Conservation (phyloP, 2,329 filamentous ascomycete species). For the Penicillium fuscoglaucum region DNA sequence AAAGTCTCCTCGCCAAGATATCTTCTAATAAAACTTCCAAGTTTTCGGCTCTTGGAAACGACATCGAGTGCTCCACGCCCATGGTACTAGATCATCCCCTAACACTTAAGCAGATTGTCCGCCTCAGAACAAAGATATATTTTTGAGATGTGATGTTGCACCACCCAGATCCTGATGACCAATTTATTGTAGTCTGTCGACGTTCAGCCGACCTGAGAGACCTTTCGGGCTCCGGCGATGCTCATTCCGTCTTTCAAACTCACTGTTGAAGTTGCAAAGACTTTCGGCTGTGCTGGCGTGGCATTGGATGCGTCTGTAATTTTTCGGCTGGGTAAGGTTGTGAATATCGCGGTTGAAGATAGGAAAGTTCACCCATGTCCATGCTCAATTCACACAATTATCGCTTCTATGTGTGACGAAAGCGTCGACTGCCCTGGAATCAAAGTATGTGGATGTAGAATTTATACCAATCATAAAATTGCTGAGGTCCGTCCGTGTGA, state of each 20-base stretch:
- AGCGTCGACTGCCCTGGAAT: neutral
- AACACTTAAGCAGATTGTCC: slow-evolving; percentile 44
- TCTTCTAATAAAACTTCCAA: slow-evolving; percentile 47
- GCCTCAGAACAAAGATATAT: slow-evolving; percentile 45
- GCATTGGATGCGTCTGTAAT: slow-evolving; percentile 33
- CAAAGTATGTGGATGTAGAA: too few species aligned
- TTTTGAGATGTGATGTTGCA: slow-evolving; percentile 42
- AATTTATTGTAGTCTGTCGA: slow-evolving; percentile 31
- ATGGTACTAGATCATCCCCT: slow-evolving; percentile 43
- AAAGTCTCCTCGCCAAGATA: slow-evolving; percentile 48
- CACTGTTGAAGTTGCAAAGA: slow-evolving; percentile 30
- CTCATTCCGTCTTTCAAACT: neutral
- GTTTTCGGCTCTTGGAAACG: slow-evolving; percentile 38
- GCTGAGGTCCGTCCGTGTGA: too few species aligned
- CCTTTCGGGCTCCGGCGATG: slow-evolving; percentile 33
- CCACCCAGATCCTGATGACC: slow-evolving; percentile 35
- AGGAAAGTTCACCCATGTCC: neutral
- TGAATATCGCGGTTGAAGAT: neutral
- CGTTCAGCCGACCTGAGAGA: slow-evolving; percentile 30
- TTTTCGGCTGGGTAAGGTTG: too few species aligned
- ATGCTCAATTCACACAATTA: neutral
- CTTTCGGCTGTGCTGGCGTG: slow-evolving; percentile 48
- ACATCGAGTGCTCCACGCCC: slow-evolving; percentile 39
- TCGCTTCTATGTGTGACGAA: neutral
- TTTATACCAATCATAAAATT: neutral